A percentile compares a stretch with the other conserved stretches of the same genome.
phyloP scores from a whole-genome alignment of 23 red algal species.

The Gracilaria domingensis region DNA sequence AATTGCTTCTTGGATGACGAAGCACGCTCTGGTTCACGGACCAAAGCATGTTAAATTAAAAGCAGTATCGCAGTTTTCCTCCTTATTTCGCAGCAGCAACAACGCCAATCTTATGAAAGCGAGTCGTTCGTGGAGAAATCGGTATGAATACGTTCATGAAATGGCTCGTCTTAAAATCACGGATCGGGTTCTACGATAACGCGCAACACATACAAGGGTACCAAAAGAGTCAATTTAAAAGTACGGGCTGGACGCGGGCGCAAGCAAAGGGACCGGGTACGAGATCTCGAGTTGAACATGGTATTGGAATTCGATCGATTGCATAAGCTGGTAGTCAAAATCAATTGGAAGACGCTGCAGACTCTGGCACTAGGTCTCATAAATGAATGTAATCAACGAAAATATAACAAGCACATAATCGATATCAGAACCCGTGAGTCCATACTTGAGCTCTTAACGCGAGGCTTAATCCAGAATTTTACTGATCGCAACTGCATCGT shows the following conservation, averaged over 20 bases:
- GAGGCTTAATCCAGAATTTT: neutral
- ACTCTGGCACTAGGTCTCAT: neutral
- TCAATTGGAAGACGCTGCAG: neutral
- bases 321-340: neutral
- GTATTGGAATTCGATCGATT: neutral
- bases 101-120: constrained; percentile 17
- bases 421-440: neutral
- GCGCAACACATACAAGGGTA: neutral
- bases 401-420: neutral
- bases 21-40: no score
- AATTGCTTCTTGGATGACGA: no score
- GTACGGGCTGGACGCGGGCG: neutral
- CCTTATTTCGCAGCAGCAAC: neutral
- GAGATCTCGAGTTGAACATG: neutral
- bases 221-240: neutral
- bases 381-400: neutral
- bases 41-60: neutral
- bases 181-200: neutral
- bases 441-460: neutral
- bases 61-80: neutral
- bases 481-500: neutral
- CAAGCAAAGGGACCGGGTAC: neutral
- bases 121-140: neutral
- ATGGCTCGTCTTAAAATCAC: neutral
- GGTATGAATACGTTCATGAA: neutral